Evolutionary conservation across 2,329 filamentous ascomycete species (phyloP), one percentile per base, ranked within the genome.

Genomic region (Fusarium nisikadoi): DNA sequence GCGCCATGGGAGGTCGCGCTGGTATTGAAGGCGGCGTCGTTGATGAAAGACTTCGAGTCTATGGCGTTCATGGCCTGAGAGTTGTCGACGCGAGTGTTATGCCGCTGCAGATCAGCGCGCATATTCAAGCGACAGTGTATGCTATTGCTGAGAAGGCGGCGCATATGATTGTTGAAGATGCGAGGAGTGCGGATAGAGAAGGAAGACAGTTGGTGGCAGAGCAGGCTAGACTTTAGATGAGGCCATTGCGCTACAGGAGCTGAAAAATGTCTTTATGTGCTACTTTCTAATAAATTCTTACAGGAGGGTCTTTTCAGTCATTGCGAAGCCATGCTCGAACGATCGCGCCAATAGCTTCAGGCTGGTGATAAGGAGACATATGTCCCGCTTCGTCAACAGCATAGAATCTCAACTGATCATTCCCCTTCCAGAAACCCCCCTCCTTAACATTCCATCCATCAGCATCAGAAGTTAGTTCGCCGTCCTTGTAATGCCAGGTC

Each of bases 101-200:
- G 68, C 79, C 79, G 23, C 31, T 81, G 2, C 71, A 76, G 27
- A 72, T 72, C 9, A 77, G 77, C 14, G 75, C 76, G 1, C 80
- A 82, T 55, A 72, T 79, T 12, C 78, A 79, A 49, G 76, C 79
- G 1, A 82, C 81, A 0, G 75, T 82, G 2, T 83, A 82, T 49
- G 80, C 81, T 16, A 79, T 83, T 25, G 81, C 81, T 1, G 79
- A 80, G 60, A 79, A 75, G 38, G 79, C 72, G 3, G 75, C 75
- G 6, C 65, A 77, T 19, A 76, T 77, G 74, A 73, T 77, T 52
- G 29, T 76, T 6, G 70, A 76, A 23, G 74, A 76, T 49, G 39
- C 31, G 2, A 65, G 29, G 20, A 47, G 35, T 27, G 38, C 27
- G 12, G 56, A 68, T 8, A 38, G 42, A 11, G 33, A 35, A 1